Evolutionary conservation across 2,329 filamentous ascomycete genomes (phyloP).

Genomic region (Talaromyces verruculosus): DNA sequence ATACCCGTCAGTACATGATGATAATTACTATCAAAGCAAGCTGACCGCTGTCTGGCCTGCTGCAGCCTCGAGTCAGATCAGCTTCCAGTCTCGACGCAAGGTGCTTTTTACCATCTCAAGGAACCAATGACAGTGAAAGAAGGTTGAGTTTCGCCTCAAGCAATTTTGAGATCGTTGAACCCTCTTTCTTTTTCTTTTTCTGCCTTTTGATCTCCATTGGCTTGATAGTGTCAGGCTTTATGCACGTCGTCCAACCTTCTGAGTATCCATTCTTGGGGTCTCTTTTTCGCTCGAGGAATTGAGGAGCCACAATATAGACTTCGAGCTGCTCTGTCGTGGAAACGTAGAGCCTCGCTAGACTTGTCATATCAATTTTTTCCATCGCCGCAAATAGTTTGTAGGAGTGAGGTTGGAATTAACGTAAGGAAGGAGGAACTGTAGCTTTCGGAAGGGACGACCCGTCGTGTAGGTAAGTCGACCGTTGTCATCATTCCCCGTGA

Average conservation of each 20-base stretch:
- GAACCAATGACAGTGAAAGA: conserved; percentile 4
- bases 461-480: not conserved
- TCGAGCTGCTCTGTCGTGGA: not conserved
- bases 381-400: conserved; percentile 5
- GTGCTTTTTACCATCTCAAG: not conserved
- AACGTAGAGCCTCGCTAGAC: conserved; percentile 2
- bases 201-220: not conserved
- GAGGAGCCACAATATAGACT: conserved; percentile 5
- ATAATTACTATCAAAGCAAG: not conserved
- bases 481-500: not conserved
- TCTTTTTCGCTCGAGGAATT: not conserved
- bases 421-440: conserved; percentile 8
- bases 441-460: conserved; percentile 21
- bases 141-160: not conserved
- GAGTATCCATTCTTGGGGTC: not conserved
- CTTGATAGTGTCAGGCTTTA: not conserved
- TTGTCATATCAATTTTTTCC: conserved; percentile 14
- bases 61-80: conserved; percentile 2
- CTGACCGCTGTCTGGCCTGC: not conserved
- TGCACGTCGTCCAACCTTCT: not conserved
- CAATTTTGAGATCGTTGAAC: not conserved
- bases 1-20: not conserved
- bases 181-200: not conserved
- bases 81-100: conserved; percentile 8
- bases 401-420: conserved; percentile 5